Base-by-base conservation (phyloP, 1,139 yeast genomes). In the Diutina mesorugosa region DNA sequence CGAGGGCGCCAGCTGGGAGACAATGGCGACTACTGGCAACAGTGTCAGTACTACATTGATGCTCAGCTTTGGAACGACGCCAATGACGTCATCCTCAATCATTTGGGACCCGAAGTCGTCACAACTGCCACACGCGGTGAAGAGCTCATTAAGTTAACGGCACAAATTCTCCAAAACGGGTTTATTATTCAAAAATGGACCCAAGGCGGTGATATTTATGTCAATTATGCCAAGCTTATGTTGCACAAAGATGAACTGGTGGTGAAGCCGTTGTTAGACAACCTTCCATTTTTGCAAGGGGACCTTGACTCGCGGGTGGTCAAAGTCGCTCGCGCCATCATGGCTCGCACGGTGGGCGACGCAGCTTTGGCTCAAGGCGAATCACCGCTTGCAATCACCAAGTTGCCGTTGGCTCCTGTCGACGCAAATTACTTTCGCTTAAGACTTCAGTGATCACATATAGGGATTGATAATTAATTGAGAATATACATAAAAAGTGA, bases 81-180 rank as follows among this genome's bases (percentile, higher is more conserved):
- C 45, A 38, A 50, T n/a, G 28, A 32, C 21, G 45, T 50, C 16
- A 50, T 50, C 6, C 14, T 32, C 7, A 10, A 30, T 18, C 45
- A 32, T 32, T 50, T 50, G 45, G 53, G 53, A n/a, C 53, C 53
- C 28, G 53, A 50, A n/a, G 41, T 50, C 14, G 53, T 30, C 41
- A 50, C 32, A 16, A 50, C 45, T 30, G 53, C 41, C 9, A 28
- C 53, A 4, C 18, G 21, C 14, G 18, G 35, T 7, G 12, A 16
- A 10, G 21, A 50, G 10, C 32, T 50, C 18, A 4, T 32, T 10
- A 29, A n/a, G 6, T 45, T 50, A 8, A 32, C 32, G 8, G 26
- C 2, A 5, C 45, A 50, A 21, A n/a, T 50, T n/a, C 53, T 45
- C 2, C n/a, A 32, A 9, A 14, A 50, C 14, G 53, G 53, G 26